phyloP scores from a whole-genome alignment of 208 protist species.

The Naegleria fowleri region DNA sequence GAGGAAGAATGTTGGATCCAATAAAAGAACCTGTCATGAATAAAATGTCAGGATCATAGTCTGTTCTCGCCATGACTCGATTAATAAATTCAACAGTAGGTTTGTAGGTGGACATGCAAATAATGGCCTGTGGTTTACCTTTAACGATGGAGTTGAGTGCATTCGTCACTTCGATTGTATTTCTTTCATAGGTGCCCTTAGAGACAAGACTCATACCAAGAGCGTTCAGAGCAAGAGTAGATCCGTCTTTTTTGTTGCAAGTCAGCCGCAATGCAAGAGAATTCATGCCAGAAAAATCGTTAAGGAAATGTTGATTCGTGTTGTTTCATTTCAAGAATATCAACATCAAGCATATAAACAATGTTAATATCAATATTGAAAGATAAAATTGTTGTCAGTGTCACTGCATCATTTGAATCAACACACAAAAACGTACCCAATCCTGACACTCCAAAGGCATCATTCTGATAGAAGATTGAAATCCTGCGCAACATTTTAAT shows the following conservation, averaged over 20 bases:
- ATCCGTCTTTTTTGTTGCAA: not conserved
- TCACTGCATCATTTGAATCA: no score
- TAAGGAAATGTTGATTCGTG: no score
- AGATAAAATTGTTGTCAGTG: no score
- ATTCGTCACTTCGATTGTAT: not conserved
- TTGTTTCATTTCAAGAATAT: no score
- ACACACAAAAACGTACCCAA: not conserved
- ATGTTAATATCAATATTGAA: no score
- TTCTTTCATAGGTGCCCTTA: not conserved
- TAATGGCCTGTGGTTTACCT: not conserved
- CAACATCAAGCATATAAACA: no score
- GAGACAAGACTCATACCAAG: not conserved
- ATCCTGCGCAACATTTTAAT: not conserved
- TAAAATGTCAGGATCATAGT: not conserved
- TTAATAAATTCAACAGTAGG: not conserved
- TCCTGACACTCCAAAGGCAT: not conserved
- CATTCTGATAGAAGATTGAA: constrained; percentile 3
- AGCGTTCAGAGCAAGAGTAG: not conserved
- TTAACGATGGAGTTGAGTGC: not conserved
- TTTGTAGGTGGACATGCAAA: not conserved
- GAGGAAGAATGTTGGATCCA: not conserved
- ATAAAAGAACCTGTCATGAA: not conserved
- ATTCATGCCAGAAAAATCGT: no score
- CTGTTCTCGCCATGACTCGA: not conserved
- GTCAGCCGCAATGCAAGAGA: no score